Percentiles rank a stretch among this genome's conserved stretches.
Evolutionary conservation across 108 stramenopile genomes (phyloP).

Genomic region (Pseudonitzschia multistriata): DNA sequence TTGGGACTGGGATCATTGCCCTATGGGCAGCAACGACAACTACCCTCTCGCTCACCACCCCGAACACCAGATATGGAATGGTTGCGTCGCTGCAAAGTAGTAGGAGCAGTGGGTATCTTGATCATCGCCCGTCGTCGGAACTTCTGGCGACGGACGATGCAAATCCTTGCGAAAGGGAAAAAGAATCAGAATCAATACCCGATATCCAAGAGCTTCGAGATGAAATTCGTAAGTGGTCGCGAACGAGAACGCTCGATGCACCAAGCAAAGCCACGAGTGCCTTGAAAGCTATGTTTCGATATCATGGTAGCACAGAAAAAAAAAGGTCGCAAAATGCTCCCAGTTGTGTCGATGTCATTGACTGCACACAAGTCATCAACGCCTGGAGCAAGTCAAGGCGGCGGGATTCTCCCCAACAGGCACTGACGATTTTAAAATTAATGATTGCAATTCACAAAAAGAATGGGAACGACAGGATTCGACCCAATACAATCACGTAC

Average conservation of each 20-base stretch:
- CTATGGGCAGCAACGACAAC: not conserved
- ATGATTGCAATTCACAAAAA: not conserved
- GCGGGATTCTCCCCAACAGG: constrained; percentile 23
- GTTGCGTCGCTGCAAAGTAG: not conserved
- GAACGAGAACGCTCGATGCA: not conserved
- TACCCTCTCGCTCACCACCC: not conserved
- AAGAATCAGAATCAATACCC: not conserved
- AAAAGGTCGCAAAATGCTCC: not conserved
- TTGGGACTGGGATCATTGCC: not conserved
- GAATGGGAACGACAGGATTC: not conserved
- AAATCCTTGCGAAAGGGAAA: not conserved
- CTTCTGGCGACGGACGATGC: not conserved
- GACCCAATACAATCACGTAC: not conserved
- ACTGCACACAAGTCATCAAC: constrained; percentile 15
- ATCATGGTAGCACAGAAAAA: not conserved
- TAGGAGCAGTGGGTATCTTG: not conserved
- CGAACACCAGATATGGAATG: not conserved
- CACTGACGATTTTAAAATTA: constrained; percentile 1
- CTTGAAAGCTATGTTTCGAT: constrained; percentile 6
- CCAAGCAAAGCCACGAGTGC: not conserved
- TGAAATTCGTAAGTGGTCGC: not conserved
- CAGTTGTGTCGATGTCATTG: not conserved
- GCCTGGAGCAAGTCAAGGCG: constrained; percentile 24
- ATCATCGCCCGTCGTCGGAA: not conserved
- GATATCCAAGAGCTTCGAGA: not conserved